Evolutionary conservation across 805 yeast genomes (phyloP).

Genomic region (Kodamaea leandrae): DNA sequence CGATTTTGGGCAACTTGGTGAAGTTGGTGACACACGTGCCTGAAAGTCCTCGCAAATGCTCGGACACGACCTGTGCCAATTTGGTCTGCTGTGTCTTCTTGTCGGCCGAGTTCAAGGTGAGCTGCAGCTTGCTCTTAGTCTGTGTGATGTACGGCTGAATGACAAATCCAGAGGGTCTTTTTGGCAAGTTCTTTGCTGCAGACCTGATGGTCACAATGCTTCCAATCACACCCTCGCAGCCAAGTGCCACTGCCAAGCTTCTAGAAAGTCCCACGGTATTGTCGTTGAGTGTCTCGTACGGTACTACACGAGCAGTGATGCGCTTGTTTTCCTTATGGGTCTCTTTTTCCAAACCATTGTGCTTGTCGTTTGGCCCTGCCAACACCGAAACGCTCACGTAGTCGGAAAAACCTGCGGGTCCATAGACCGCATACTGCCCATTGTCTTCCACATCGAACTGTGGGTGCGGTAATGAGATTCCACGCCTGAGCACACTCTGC

Average conservation of each 20-base stretch:
- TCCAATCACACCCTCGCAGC: conserved; percentile 50
- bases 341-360: conserved; percentile 10
- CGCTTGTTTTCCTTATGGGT: conserved; percentile 35
- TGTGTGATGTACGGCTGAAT: conserved; percentile 56
- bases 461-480: conserved; percentile 54
- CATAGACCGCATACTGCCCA: conserved; percentile 42
- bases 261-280: conserved; percentile 52
- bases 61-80: conserved; percentile 19
- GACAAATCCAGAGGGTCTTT: conserved; percentile 38
- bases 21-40: conserved; percentile 47
- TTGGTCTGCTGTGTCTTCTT: conserved; percentile 27
- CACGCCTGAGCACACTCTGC: conserved; percentile 48
- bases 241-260: conserved; percentile 54
- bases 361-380: conserved; percentile 46
- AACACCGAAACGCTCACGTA: conserved; percentile 52
- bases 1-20: conserved; percentile 50
- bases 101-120: conserved; percentile 27
- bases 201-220: conserved; percentile 51
- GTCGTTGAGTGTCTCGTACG: conserved; percentile 29
- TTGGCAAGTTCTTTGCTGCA: conserved; percentile 34
- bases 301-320: conserved; percentile 52
- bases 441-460: conserved; percentile 22
- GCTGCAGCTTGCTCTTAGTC: conserved; percentile 29
- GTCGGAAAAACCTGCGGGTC: conserved; percentile 37
- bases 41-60: conserved; percentile 21